Percentiles rank a stretch among this genome's conserved stretches.
Conservation (phyloP, 495 filamentous ascomycete species). For the Penicillium ochrochloron region DNA sequence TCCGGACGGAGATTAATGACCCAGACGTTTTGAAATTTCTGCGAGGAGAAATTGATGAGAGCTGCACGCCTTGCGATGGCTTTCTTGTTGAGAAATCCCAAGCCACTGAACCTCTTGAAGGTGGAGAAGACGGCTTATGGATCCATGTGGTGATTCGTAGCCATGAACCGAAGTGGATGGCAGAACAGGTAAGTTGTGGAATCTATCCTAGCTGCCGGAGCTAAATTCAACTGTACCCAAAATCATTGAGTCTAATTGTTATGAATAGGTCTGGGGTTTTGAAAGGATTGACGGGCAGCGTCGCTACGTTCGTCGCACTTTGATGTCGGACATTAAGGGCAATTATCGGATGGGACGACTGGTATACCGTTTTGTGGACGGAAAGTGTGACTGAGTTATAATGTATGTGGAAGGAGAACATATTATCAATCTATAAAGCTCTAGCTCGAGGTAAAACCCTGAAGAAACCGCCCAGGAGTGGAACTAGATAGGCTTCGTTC, state of each 20-base stretch:
- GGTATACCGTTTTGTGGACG: neutral
- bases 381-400: neutral
- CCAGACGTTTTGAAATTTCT: neutral
- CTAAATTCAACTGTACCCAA: neutral
- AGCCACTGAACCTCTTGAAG: conserved; percentile 5
- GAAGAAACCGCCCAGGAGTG: neutral
- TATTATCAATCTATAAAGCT: neutral
- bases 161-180: conserved; percentile 3
- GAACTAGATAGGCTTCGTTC: neutral
- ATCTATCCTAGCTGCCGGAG: neutral
- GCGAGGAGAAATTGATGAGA: neutral
- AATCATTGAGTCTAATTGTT: neutral
- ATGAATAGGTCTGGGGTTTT: neutral
- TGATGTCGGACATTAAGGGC: neutral
- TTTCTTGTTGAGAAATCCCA: conserved; percentile 1
- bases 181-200: neutral
- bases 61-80: neutral
- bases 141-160: conserved; percentile 6
- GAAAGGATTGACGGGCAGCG: neutral
- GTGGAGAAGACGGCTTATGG: conserved; percentile 6
- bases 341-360: neutral
- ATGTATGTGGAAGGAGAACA: neutral
- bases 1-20: neutral
- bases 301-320: neutral
- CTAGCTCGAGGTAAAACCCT: neutral